These are phyloP conservation scores for Ogataea angusta DNA, from an alignment of 805 yeast genomes.

Conservation along the genomic window DNA sequence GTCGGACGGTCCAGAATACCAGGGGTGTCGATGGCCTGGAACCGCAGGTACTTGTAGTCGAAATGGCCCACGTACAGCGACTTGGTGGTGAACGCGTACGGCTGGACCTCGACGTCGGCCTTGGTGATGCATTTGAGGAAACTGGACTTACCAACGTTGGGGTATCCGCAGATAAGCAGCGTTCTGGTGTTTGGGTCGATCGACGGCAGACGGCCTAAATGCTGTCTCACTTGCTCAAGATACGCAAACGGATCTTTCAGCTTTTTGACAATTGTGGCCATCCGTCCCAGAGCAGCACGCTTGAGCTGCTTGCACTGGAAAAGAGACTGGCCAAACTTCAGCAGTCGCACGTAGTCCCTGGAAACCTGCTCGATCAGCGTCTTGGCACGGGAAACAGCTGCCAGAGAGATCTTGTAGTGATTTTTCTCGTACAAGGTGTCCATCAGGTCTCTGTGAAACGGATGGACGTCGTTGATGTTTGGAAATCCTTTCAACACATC, in stretches of 20 bases:
- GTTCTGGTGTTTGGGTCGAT: constrained; percentile 99
- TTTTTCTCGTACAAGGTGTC: constrained; percentile 97
- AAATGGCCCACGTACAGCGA: constrained; percentile 97
- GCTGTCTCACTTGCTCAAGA: constrained; percentile 98
- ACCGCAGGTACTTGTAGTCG: constrained; percentile 94
- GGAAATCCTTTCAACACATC: constrained; percentile 89
- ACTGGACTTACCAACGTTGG: constrained; percentile 98
- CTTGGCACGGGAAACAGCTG: constrained; percentile 92
- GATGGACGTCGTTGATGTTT: constrained; percentile 94
- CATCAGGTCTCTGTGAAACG: constrained; percentile 97
- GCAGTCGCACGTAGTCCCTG: constrained; percentile 88
- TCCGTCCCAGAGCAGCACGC: constrained; percentile 98
- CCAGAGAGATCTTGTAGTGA: constrained; percentile 94
- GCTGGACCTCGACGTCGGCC: constrained; percentile 99
- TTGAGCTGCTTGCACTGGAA: constrained; percentile 98
- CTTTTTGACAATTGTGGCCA: constrained; percentile 97
- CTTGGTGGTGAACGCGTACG: constrained; percentile 98
- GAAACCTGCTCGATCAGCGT: constrained; percentile 93
- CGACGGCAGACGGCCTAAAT: constrained; percentile 95
- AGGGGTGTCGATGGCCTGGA: constrained; percentile 99
- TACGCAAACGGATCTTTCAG: constrained; percentile 90
- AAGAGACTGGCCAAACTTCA: constrained; percentile 95
- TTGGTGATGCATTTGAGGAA: constrained; percentile 90
- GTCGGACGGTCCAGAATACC: constrained; percentile 98
- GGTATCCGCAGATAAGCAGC: constrained; percentile 95